A percentile compares a stretch with the other conserved stretches of the same genome.
phyloP scores from a whole-genome alignment of 352 stramenopile species.

The Peronospora belbahrii region DNA sequence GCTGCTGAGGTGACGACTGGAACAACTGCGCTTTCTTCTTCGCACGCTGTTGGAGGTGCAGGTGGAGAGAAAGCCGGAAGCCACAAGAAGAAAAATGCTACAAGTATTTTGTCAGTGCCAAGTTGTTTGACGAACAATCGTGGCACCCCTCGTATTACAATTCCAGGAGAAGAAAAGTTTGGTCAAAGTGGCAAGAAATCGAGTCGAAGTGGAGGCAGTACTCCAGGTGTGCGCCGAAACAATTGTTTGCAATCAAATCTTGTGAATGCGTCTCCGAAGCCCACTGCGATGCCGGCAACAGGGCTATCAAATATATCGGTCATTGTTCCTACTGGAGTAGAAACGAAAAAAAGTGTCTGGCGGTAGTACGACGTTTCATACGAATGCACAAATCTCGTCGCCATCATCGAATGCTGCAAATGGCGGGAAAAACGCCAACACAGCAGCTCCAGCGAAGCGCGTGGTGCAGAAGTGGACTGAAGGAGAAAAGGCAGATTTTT shows the following conservation, averaged over 20 bases:
- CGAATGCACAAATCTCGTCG: constrained; percentile 11
- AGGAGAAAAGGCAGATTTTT: constrained; percentile 79
- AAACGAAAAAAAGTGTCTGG: constrained; percentile 8
- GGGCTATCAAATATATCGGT: neutral
- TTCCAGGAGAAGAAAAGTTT: constrained; percentile 35
- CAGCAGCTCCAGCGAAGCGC: constrained; percentile 44
- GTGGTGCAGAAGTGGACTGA: constrained; percentile 89
- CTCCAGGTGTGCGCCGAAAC: constrained; percentile 27
- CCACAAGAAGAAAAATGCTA: constrained; percentile 18
- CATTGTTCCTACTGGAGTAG: constrained; percentile 1
- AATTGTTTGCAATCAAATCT: constrained; percentile 11
- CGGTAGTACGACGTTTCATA: constrained; percentile 8
- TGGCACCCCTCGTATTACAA: constrained; percentile 19
- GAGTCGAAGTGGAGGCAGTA: constrained; percentile 23
- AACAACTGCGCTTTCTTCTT: constrained; percentile 1
- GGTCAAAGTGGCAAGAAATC: constrained; percentile 34
- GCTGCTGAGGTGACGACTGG: constrained; percentile 1
- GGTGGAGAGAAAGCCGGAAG: constrained; percentile 20
- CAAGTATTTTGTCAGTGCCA: constrained; percentile 9
- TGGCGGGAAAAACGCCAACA: constrained; percentile 4
- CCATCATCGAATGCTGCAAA: constrained; percentile 17
- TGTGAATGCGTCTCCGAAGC: constrained; percentile 11
- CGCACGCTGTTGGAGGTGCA: constrained; percentile 7
- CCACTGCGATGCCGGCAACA: neutral
- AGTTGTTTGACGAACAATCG: constrained; percentile 4